Evolutionary conservation across 1,139 yeast genomes (phyloP), one percentile per base, ranked within the genome.

Genomic region (Suhomyces atakaporum): DNA sequence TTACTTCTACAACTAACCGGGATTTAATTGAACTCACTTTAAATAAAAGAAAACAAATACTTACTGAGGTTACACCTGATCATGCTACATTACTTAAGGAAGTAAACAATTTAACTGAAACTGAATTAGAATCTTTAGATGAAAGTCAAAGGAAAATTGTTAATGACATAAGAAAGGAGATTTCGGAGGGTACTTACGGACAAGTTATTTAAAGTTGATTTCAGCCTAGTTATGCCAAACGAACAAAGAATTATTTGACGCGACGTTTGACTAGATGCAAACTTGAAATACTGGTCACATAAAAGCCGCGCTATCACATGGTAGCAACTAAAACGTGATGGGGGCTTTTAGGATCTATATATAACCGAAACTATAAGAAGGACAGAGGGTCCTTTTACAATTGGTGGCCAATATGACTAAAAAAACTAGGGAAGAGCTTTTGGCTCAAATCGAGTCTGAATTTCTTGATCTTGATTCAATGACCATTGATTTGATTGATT

Each of bases 51-150:
- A 56, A 53, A 27, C 57, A 57, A 1, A 64, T 58, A 5, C 64
- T 81, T 51, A 63, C 81, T 43, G 61, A 63, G 25, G 56, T 74
- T 27, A 66, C 65, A 26, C 60, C 62, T 6, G 81, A 75, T 33
- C 84, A 81, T 46, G 66, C 70, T 2, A 66, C 60, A 9, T 57
- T 81, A 29, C 68, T 84, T 56, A 69, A 68, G 33, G 73, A 73
- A 30, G 81, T 88, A 2, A 59, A 84, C 44, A 67, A 67, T 13
- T 64, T 90, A 45, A 62, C 79, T 4, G 88, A 84, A 16, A 79
- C 75, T 5, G 94, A 88, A 39, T 63, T 89, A 7, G 62, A 63
- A 3, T 65, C 63, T 9, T 68, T 87, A 25, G 86, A 88, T 7
- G 77, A 73, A 5, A 80, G 75, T 23, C 87, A 85, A 56, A 62